Conservation (phyloP, 108 stramenopile genomes). For the Cyclotella cryptica region DNA sequence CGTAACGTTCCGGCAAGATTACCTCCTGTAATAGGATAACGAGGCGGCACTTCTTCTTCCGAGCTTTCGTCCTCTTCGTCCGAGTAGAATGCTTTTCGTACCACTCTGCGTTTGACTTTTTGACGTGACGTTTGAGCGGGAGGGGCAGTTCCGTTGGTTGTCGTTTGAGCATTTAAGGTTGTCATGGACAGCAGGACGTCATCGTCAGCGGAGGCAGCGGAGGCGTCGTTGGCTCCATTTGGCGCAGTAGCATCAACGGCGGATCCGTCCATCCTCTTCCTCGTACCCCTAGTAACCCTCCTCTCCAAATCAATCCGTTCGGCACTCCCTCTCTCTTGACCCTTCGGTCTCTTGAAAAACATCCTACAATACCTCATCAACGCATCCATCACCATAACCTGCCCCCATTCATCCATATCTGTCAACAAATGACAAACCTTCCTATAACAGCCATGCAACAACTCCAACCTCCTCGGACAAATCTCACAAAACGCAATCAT, state of each 20-base stretch:
- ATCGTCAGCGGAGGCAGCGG: conserved; percentile 9
- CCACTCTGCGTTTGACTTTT: conserved; percentile 76
- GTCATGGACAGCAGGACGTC: conserved; percentile 2
- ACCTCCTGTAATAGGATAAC: conserved; percentile 29
- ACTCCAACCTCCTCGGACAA: conserved; percentile 89
- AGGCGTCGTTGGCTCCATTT: not conserved
- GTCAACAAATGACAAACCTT: conserved; percentile 97
- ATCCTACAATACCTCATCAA: conserved; percentile 91
- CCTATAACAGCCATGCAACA: conserved; percentile 93
- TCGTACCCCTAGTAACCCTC: conserved; percentile 65
- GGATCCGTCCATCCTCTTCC: conserved; percentile 20
- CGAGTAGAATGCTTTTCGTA: conserved; percentile 96
- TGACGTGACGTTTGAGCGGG: conserved; percentile 27
- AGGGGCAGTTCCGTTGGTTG: conserved; percentile 16
- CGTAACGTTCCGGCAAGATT: conserved; percentile 45
- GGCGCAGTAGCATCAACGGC: not conserved
- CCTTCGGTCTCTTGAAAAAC: conserved; percentile 84
- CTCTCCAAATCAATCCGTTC: conserved; percentile 83
- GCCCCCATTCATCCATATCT: conserved; percentile 99
- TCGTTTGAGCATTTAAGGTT: conserved; percentile 6
- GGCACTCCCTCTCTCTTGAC: conserved; percentile 67
- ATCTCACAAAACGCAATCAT: conserved; percentile 93
- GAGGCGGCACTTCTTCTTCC: conserved; percentile 81
- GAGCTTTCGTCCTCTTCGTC: conserved; percentile 95
- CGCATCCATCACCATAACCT: conserved; percentile 87